phyloP scores from a whole-genome alignment of 1,284 basidiomycete genomes.

The Rhizoctonia solani region DNA sequence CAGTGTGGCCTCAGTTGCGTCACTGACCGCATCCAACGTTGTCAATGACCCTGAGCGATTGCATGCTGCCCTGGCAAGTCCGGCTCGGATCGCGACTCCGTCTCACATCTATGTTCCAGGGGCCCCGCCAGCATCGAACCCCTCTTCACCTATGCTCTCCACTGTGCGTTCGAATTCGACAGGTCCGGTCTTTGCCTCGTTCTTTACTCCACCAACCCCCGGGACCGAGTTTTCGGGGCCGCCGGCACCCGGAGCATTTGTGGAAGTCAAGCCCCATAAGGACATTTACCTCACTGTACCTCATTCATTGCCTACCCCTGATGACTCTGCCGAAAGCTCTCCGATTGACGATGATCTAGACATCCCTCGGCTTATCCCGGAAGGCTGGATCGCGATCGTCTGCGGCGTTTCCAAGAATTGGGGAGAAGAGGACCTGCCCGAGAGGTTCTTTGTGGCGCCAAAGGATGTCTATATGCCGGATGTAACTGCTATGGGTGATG shows the following conservation, averaged over 20 bases:
- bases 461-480: slow-evolving; percentile 79
- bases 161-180: not conserved
- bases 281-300: not conserved
- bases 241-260: slow-evolving; percentile 28
- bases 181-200: slow-evolving; percentile 11
- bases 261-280: slow-evolving; percentile 3
- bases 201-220: slow-evolving; percentile 26
- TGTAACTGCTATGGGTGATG: slow-evolving; percentile 70
- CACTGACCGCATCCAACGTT: not conserved
- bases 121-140: slow-evolving; percentile 49
- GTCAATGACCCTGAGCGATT: slow-evolving; percentile 25
- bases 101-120: slow-evolving; percentile 59
- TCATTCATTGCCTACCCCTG: slow-evolving; percentile 4
- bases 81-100: slow-evolving; percentile 48
- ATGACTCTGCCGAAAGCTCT: slow-evolving; percentile 2
- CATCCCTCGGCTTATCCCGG: slow-evolving; percentile 57
- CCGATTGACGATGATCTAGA: slow-evolving; percentile 8
- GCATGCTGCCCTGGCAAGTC: slow-evolving; percentile 6
- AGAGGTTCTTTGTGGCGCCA: slow-evolving; percentile 74
- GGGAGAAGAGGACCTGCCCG: slow-evolving; percentile 58
- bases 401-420: slow-evolving; percentile 70
- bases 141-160: slow-evolving; percentile 36
- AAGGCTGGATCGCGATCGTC: slow-evolving; percentile 75
- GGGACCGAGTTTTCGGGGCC: slow-evolving; percentile 41
- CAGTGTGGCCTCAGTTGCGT: not conserved